Evolutionary conservation across 1,284 basidiomycete genomes (phyloP), one percentile per base, ranked within the genome.

Genomic region (Leccinum solheimii): DNA sequence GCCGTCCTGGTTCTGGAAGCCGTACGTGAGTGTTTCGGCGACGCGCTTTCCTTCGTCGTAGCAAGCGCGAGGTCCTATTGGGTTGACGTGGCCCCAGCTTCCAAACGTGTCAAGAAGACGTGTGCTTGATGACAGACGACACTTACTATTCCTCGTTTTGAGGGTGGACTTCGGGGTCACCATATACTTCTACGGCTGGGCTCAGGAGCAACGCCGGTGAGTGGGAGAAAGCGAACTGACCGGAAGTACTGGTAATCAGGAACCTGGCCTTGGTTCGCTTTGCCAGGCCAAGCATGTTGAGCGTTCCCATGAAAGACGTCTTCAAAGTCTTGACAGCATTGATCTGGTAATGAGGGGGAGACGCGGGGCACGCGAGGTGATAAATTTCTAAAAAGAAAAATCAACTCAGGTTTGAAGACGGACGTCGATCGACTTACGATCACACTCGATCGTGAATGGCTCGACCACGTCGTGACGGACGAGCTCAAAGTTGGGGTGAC

Each of bases 1-100:
- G 59, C 88, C 88, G 72, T 98, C 95, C 76, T 97, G 96, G 62
- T 92, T 85, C 68, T 92, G 90, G 82, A 92, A 98, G 56, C 95
- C 95, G 74, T 97, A 97, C 10, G 95, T 95, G 68, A 98, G 79
- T 11, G 95, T 97, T 79, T 97, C 94, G 53, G 94, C 94, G 49
- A 97, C 94, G 71, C 94, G 93, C 79, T 97, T 97, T 57, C 94
- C 97, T 80, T 99, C 97, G 72, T 99, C 97, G 75, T 99, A 99
- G 78, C 97, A 98, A 36, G 97, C 96, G 64, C 97, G 90, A 62
- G 94, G 94, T 30, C 97, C 96, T 68, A 96, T 97, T 52, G 95
- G 95, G 81, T 98, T 98, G 72, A 98, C 97, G 76, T 98, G 91
- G 54, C 97, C 95, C 95, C 95, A 97, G 78, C 92, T 48, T 94